Evolutionary conservation across 768 basidiomycete species (phyloP).

Genomic region (Mycena galericulata): DNA sequence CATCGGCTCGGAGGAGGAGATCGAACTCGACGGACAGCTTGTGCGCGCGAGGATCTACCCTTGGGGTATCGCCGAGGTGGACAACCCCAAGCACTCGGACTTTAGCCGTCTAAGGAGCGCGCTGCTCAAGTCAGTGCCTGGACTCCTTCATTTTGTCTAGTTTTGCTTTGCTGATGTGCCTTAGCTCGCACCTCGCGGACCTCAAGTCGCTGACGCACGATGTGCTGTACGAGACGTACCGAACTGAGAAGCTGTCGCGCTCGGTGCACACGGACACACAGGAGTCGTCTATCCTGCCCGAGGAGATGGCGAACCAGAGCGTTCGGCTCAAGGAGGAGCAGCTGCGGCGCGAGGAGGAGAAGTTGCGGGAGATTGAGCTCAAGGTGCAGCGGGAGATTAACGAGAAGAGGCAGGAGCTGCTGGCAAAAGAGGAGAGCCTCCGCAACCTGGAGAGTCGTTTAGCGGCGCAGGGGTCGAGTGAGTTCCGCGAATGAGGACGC

Average conservation of each 20-base stretch:
- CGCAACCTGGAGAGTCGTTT: slow-evolving; percentile 88
- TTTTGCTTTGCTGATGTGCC: background rate
- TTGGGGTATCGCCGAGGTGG: slow-evolving; percentile 98
- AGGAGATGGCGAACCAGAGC: slow-evolving; percentile 96
- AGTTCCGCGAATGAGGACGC: slow-evolving; percentile 71
- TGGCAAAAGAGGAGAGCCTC: slow-evolving; percentile 70
- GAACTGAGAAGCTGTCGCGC: slow-evolving; percentile 96
- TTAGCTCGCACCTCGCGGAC: slow-evolving; percentile 93
- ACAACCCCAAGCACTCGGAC: slow-evolving; percentile 99
- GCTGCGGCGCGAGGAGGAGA: slow-evolving; percentile 96
- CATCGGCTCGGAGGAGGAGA: slow-evolving; percentile 96
- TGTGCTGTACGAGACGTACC: slow-evolving; percentile 95
- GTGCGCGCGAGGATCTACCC: slow-evolving; percentile 96
- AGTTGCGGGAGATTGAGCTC: slow-evolving; percentile 97
- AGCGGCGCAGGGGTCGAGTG: slow-evolving; percentile 87
- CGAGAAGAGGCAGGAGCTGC: slow-evolving; percentile 95
- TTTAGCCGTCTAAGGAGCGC: slow-evolving; percentile 94
- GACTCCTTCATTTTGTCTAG: background rate
- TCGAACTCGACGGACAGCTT: slow-evolving; percentile 91
- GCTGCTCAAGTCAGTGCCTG: slow-evolving; percentile 77
- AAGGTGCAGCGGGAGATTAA: slow-evolving; percentile 98
- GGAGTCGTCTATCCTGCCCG: slow-evolving; percentile 93
- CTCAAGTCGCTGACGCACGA: slow-evolving; percentile 95
- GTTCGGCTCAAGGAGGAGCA: slow-evolving; percentile 99
- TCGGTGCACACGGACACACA: slow-evolving; percentile 86